Percentiles rank a stretch among this genome's conserved stretches.
phyloP scores from a whole-genome alignment of 768 basidiomycete species.

The Trichaptum fuscoviolaceum region DNA sequence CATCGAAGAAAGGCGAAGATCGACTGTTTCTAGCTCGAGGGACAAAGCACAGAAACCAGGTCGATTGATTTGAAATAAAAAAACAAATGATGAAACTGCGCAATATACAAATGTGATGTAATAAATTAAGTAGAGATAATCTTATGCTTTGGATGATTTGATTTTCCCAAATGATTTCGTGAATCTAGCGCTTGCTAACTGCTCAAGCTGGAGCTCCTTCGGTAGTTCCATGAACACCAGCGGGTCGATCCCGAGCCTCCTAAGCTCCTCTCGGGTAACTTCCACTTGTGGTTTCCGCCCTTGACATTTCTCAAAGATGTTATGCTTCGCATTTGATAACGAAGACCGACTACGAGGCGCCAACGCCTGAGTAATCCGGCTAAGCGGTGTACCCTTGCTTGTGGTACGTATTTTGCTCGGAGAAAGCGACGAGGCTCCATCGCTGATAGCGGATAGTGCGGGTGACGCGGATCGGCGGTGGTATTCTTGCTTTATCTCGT shows the following conservation, averaged over 20 bases:
- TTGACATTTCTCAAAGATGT: constrained; percentile 28
- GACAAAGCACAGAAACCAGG: constrained; percentile 21
- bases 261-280: constrained; percentile 53
- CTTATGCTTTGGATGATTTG: not conserved
- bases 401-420: constrained; percentile 12
- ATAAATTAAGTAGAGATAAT: not conserved
- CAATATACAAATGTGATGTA: not conserved
- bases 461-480: constrained; percentile 54
- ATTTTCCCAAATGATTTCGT: constrained; percentile 33
- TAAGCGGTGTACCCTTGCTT: constrained; percentile 39
- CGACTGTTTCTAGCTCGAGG: constrained; percentile 57
- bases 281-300: constrained; percentile 27
- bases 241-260: constrained; percentile 65
- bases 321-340: constrained; percentile 31
- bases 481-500: constrained; percentile 65
- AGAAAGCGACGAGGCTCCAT: constrained; percentile 6
- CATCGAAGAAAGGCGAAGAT: constrained; percentile 16
- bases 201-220: constrained; percentile 63
- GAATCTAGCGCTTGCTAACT: constrained; percentile 55
- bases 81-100: not conserved
- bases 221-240: constrained; percentile 66
- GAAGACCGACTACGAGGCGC: constrained; percentile 47
- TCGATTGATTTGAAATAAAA: not conserved
- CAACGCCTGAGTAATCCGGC: constrained; percentile 58
- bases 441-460: constrained; percentile 6